Evolutionary conservation across 2,329 filamentous ascomycete genomes (phyloP).

Genomic region (Venturia effusa): DNA sequence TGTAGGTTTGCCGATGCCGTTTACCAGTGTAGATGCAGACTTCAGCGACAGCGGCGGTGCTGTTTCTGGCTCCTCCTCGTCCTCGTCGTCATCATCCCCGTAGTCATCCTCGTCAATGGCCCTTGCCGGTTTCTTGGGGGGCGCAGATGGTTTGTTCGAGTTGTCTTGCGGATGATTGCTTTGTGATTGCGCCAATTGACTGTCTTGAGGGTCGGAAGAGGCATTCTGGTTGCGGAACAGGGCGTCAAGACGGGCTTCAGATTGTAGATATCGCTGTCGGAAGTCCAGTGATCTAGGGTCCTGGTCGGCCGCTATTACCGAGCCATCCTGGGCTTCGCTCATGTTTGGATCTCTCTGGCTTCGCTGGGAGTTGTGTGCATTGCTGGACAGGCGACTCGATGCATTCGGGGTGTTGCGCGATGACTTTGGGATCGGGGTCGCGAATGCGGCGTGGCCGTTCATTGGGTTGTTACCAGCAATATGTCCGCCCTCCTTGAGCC

Average conservation of each 20-base stretch:
- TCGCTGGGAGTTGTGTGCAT: constrained; percentile 28
- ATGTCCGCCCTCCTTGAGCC: background rate
- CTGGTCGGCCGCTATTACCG: constrained; percentile 26
- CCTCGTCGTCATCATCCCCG: constrained; percentile 66
- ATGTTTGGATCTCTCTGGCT: constrained; percentile 23
- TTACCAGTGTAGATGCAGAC: constrained; percentile 41
- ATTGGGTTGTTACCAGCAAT: background rate
- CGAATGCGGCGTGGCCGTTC: constrained; percentile 15
- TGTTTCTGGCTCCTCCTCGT: constrained; percentile 31
- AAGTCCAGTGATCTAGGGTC: constrained; percentile 48
- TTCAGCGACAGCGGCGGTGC: constrained; percentile 39
- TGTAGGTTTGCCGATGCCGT: constrained; percentile 49
- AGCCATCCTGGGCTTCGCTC: constrained; percentile 28
- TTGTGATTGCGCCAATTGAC: background rate
- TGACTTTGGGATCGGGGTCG: constrained; percentile 24
- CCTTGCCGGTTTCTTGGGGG: constrained; percentile 53
- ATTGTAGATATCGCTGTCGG: constrained; percentile 63
- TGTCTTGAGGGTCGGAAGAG: constrained; percentile 16
- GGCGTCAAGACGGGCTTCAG: constrained; percentile 63
- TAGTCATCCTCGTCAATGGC: constrained; percentile 79
- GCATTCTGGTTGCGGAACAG: constrained; percentile 50
- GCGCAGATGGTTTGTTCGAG: constrained; percentile 34
- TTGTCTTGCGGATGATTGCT: constrained; percentile 7
- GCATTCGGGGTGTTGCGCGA: constrained; percentile 32
- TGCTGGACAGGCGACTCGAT: constrained; percentile 22